Base-by-base conservation (phyloP, 352 stramenopile genomes). In the Aphanomyces invadans region DNA sequence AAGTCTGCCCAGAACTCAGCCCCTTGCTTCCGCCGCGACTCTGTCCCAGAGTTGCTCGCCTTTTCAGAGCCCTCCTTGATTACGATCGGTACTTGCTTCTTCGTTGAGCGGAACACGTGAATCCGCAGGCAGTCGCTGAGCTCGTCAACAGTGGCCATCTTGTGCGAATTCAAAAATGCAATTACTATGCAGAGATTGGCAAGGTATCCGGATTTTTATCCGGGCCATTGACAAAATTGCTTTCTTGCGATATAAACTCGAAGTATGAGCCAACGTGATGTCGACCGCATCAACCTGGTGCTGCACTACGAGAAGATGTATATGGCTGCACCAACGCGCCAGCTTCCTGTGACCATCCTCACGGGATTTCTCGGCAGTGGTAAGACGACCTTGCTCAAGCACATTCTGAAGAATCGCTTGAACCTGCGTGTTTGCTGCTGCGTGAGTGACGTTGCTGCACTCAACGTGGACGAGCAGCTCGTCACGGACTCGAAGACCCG, bases 331-430 rank as follows among this genome's bases (percentile, higher is more conserved):
- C 59, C 59, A 12, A 65, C 59, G 46, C 59, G 59, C 23, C 59
- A 65, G 25, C 59, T 65, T 7, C 59, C 59, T 4, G 59, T 65
- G 33, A 65, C 59, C 23, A 56, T 65, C 29, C 59, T 65, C 42
- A 65, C 59, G 26, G 59, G 59, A 21, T 65, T 65, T 26, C 61
- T 90, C 10, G 82, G 82, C 19, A 76, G 78, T 9, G 82, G 82
- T 62, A 90, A 90, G 70, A 90, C 82, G 48, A 89, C 81, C 52
- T 68, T 90, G 51, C 69, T 89, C 56, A 79, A 80, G 59, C 79
- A 89, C 68, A 73, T 89, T 59, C 72, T 90, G 48, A 70, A 76
- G 55, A 81, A 87, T 59, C 80, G 80, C 19, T 72, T 87, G 26
- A 90, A 90, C 65, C 70, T 89, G 25, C 77, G 77, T 28, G 74